Evolutionary conservation across 75 land plant genomes (phyloP), one percentile per base, ranked within the genome.

Genomic region (Cunninghamia lanceolata): DNA sequence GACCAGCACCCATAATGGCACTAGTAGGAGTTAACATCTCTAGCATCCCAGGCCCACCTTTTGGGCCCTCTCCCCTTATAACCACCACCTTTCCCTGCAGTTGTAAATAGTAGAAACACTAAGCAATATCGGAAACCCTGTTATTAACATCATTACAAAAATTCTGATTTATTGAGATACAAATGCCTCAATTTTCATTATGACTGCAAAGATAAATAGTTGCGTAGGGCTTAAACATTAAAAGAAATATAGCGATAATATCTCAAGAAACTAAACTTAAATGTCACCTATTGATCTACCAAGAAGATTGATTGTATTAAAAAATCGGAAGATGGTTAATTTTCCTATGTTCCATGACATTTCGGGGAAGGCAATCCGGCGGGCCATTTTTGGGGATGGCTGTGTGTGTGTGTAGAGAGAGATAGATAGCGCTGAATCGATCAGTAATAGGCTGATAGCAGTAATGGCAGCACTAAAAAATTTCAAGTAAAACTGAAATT

Each of bases 11-110:
- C 94, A 98, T 97, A 84, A 98, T 97, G 35, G 99, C 99, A 94
- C 99, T 98, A 82, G 99, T 98, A 66, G 99, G 99, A 35, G 99
- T 98, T 46, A 98, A 91, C 99, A 98, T 98, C 90, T 98, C 99
- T 87, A 99, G 97, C 99, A 98, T 98, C 42, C 99, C 99, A 42
- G 99, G 99, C 40, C 99, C 99, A 19, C 99, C 99, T 84, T 96
- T 96, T 2, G 99, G 99, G 15, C 99, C 99, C 85, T 98, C 99
- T 47, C 99, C 99, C 88, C 99, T 94, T 32, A 98, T 98, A 32
- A 98, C 92, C 15, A 98, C 92, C 8, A 97, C 99, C 68, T 89
- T 93, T 9, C 99, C 99, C 99, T 96, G 88, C 15, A 83, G 82
- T 80, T 43, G 17, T 25, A 76, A 32, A 88, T 75, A 39, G 56